Percentiles rank a stretch among this genome's conserved stretches.
These are phyloP conservation scores for Lavandula angustifolia DNA, from an alignment of 257 asterid genomes.

Conservation along the genomic window DNA sequence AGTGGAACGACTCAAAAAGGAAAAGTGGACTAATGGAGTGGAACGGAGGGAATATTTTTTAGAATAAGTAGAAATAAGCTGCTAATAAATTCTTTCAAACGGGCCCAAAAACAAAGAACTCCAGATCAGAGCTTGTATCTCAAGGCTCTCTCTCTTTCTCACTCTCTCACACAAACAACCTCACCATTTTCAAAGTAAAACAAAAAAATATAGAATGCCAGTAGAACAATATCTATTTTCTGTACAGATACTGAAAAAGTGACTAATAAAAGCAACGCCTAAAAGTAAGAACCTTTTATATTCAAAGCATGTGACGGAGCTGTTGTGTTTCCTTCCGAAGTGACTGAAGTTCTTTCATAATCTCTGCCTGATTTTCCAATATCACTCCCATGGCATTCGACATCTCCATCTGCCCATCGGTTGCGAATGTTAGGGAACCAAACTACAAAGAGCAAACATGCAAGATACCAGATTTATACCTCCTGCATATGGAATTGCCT, in stretches of 20 bases:
- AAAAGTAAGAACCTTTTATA: constrained; percentile 5
- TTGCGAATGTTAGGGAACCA: constrained; percentile 28
- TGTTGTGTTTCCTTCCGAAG: constrained; percentile 82
- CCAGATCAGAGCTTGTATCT: too few species aligned
- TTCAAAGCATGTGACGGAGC: constrained; percentile 66
- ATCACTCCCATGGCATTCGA: constrained; percentile 55
- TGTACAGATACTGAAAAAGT: constrained; percentile 13
- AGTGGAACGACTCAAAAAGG: too few species aligned
- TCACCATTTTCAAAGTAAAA: constrained; percentile 18
- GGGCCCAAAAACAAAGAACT: too few species aligned
- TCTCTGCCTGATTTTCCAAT: constrained; percentile 78
- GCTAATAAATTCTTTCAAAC: too few species aligned
- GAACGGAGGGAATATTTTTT: too few species aligned
- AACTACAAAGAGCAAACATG: neutral
- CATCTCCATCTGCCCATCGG: constrained; percentile 65
- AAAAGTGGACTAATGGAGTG: too few species aligned
- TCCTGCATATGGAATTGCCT: constrained; percentile 94
- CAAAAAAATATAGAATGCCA: constrained; percentile 1
- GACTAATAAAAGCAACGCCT: constrained; percentile 15
- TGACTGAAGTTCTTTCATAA: constrained; percentile 72
- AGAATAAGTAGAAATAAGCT: too few species aligned
- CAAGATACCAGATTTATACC: constrained; percentile 45
- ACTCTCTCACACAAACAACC: constrained; percentile 17
- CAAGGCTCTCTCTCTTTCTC: neutral
- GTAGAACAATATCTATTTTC: neutral